Evolutionary conservation across 345 rosid genomes (phyloP), one percentile per base, ranked within the genome.

Genomic region (Eucalyptus polybractea): DNA sequence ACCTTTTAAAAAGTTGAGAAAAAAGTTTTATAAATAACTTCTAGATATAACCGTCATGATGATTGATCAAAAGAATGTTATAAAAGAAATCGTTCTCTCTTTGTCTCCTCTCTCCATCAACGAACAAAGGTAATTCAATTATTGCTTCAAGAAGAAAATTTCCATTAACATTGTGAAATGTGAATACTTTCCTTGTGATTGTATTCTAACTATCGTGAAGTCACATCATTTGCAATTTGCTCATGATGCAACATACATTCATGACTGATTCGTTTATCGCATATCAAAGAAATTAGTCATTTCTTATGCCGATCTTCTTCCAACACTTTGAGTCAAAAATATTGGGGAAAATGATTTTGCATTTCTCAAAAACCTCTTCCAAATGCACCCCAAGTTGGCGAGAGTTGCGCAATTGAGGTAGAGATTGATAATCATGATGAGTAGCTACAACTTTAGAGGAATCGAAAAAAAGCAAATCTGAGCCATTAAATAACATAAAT

Each of bases 161-260:
- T 0, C 25, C 10, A 53, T 53, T 53, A 53, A 53, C 1, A 8
- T 8, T 53, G 25, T 53, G 58, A 53, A 53, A 53, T 8, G 25
- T 53, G 58, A 53, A 53, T 53, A 53, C 5, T 53, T 53, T 53
- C 0, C 25, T 21, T 2, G 1, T 53, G 25, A 53, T 53, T 53
- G 1, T 53, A 19, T 53, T 53, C 0, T 0, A 0, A 53, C 58
- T 19, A 53, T 53, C 5, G 1, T 21, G 10, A 53, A 19, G 58
- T 53, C 25, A 21, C 10, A 53, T 53, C 25, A 53, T 53, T 53
- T 1, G 2, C 0, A 1, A 0, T 53, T 53, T 0, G 10, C 58
- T 53, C 58, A 21, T 21, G 24, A 53, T 21, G 58, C 25, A 53
- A 21, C 0, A 53, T 19, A 21, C 5, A 53, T 53, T 8, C 25